phyloP scores from a whole-genome alignment of 768 basidiomycete species.

The Agaricus blazei region DNA sequence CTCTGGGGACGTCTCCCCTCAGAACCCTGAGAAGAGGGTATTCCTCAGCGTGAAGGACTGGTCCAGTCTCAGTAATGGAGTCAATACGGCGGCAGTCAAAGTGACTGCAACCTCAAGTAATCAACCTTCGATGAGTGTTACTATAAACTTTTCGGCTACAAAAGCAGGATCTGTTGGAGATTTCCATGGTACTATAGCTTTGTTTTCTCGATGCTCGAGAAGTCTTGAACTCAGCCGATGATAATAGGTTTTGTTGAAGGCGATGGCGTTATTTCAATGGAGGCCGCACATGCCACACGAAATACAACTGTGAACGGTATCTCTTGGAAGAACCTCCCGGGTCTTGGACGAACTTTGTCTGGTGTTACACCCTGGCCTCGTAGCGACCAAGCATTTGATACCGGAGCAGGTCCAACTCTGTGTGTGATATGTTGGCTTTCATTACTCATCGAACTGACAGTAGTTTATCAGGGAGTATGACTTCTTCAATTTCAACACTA shows the following conservation, averaged over 20 bases:
- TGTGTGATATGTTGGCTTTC: conserved; percentile 19
- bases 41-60: conserved; percentile 58
- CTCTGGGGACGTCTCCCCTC: conserved; percentile 44
- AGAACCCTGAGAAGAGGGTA: conserved; percentile 45
- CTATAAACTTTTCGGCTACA: conserved; percentile 26
- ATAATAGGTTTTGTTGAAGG: conserved; percentile 54
- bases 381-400: conserved; percentile 48
- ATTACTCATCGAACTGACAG: not conserved
- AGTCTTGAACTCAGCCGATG: not conserved
- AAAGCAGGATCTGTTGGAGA: conserved; percentile 30
- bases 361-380: conserved; percentile 58
- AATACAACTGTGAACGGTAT: conserved; percentile 45
- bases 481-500: conserved; percentile 53
- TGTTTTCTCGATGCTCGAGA: not conserved
- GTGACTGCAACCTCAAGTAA: conserved; percentile 39
- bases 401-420: conserved; percentile 58
- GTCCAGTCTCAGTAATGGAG: conserved; percentile 35
- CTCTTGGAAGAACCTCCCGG: conserved; percentile 53
- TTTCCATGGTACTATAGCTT: conserved; percentile 38
- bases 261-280: conserved; percentile 56
- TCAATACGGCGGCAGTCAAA: conserved; percentile 31
- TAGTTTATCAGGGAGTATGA: conserved; percentile 50
- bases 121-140: conserved; percentile 29
- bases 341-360: conserved; percentile 53
- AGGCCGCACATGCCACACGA: conserved; percentile 53